Conservation (phyloP, 1,284 basidiomycete species). For the Inonotus obliquus region DNA sequence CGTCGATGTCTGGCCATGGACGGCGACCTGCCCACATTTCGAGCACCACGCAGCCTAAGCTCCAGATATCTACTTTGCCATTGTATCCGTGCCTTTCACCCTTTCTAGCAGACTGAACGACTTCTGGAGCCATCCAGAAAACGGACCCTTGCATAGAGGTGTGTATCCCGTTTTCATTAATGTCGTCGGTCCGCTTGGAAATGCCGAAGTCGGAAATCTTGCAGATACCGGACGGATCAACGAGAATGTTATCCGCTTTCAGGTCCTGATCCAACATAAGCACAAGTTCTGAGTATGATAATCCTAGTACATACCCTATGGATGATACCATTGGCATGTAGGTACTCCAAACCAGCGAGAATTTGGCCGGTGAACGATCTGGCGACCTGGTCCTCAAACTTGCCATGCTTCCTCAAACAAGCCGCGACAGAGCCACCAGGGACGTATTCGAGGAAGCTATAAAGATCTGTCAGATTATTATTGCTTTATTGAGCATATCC, state of each 20-base stretch:
- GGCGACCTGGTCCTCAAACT: slow-evolving; percentile 89
- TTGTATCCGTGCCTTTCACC: slow-evolving; percentile 64
- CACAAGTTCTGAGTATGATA: slow-evolving; percentile 2
- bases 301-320: slow-evolving; percentile 65
- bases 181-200: slow-evolving; percentile 85
- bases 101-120: slow-evolving; percentile 78
- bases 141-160: slow-evolving; percentile 96
- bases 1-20: slow-evolving; percentile 90
- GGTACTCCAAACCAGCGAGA: slow-evolving; percentile 86
- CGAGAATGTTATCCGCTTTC: slow-evolving; percentile 98
- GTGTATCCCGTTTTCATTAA: slow-evolving; percentile 74
- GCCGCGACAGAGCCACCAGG: slow-evolving; percentile 96
- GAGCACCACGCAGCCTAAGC: slow-evolving; percentile 92
- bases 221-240: slow-evolving; percentile 89
- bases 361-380: slow-evolving; percentile 94
- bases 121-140: slow-evolving; percentile 99
- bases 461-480: slow-evolving; percentile 2
- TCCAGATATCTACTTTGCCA: slow-evolving; percentile 98
- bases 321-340: slow-evolving; percentile 88
- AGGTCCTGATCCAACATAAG: slow-evolving; percentile 65
- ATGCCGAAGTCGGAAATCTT: slow-evolving; percentile 99
- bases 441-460: slow-evolving; percentile 94
- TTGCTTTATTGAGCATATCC: not conserved
- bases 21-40: slow-evolving; percentile 97
- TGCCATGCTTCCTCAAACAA: slow-evolving; percentile 88